A percentile compares a stretch with the other conserved stretches of the same genome.
phyloP scores from a whole-genome alignment of 2,329 filamentous ascomycete species.

The Graphilbum fragrans region DNA sequence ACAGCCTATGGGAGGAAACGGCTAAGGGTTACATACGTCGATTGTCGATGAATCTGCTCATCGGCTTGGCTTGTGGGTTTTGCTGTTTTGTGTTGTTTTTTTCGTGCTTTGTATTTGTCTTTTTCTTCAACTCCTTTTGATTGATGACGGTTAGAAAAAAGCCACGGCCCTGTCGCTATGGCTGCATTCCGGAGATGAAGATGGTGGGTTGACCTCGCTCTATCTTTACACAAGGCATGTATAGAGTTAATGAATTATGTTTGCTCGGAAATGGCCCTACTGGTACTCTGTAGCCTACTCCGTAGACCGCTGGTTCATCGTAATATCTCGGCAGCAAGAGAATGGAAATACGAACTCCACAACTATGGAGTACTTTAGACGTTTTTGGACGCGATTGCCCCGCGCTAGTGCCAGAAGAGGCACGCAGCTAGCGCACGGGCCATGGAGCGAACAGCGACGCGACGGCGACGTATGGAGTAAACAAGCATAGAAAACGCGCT shows the following conservation, averaged over 20 bases:
- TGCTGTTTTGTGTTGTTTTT: not conserved
- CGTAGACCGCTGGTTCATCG: too few species aligned
- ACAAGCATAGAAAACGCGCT: conserved; percentile 9
- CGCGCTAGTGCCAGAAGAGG: conserved; percentile 8
- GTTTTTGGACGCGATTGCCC: conserved; percentile 1
- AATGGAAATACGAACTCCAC: not conserved
- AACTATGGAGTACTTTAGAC: not conserved
- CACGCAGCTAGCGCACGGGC: conserved; percentile 9
- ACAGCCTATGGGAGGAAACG: not conserved
- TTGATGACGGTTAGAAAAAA: not conserved
- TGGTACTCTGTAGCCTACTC: too few species aligned
- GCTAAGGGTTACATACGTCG: not conserved
- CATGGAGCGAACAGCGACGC: conserved; percentile 3
- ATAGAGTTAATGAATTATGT: conserved; percentile 6
- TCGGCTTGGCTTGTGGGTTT: not conserved
- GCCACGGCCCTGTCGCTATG: not conserved
- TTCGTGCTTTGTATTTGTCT: not conserved
- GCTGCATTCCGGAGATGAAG: not conserved
- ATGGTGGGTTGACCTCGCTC: not conserved
- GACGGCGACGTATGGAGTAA: conserved; percentile 2
- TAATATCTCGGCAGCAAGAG: too few species aligned
- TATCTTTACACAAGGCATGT: conserved; percentile 1
- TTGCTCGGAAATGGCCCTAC: not conserved
- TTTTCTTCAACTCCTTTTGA: not conserved
- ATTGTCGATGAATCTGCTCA: too few species aligned